Evolutionary conservation across 2,329 filamentous ascomycete genomes (phyloP).

Genomic region (Juglanconis oblonga): DNA sequence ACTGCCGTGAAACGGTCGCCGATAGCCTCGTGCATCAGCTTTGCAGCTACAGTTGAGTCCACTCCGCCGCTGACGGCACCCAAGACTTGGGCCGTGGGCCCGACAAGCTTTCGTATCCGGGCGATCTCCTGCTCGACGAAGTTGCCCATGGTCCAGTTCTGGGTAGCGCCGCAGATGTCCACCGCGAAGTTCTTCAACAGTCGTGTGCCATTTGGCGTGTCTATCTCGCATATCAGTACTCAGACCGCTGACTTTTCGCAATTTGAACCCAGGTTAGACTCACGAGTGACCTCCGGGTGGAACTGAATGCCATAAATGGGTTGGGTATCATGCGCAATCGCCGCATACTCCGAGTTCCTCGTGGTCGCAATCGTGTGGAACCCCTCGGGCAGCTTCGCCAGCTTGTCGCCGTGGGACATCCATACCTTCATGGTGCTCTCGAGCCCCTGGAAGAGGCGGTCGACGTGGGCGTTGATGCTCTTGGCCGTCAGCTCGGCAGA

Average conservation of each 20-base stretch:
- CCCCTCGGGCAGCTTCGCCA: conserved; percentile 67
- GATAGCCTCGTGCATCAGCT: conserved; percentile 84
- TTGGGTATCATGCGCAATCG: conserved; percentile 68
- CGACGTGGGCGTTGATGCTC: conserved; percentile 56
- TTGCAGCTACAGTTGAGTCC: conserved; percentile 83
- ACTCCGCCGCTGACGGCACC: conserved; percentile 66
- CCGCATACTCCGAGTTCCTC: conserved; percentile 73
- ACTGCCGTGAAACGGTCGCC: conserved; percentile 65
- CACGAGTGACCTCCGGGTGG: conserved; percentile 69
- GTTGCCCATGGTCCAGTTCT: conserved; percentile 81
- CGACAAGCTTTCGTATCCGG: conserved; percentile 78
- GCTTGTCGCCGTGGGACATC: conserved; percentile 90
- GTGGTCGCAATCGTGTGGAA: conserved; percentile 76
- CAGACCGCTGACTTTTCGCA: neutral
- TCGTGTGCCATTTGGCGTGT: conserved; percentile 57
- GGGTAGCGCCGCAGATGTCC: conserved; percentile 71
- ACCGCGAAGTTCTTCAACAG: conserved; percentile 82
- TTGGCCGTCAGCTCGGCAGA: conserved; percentile 54
- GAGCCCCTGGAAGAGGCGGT: conserved; percentile 75
- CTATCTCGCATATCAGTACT: neutral
- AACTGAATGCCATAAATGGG: conserved; percentile 83
- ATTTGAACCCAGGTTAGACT: neutral
- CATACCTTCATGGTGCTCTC: conserved; percentile 60
- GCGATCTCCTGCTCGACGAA: conserved; percentile 79
- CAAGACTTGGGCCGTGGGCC: conserved; percentile 72